phyloP scores from a whole-genome alignment of 2,329 filamentous ascomycete genomes.

The Fusarium fracticaudum region DNA sequence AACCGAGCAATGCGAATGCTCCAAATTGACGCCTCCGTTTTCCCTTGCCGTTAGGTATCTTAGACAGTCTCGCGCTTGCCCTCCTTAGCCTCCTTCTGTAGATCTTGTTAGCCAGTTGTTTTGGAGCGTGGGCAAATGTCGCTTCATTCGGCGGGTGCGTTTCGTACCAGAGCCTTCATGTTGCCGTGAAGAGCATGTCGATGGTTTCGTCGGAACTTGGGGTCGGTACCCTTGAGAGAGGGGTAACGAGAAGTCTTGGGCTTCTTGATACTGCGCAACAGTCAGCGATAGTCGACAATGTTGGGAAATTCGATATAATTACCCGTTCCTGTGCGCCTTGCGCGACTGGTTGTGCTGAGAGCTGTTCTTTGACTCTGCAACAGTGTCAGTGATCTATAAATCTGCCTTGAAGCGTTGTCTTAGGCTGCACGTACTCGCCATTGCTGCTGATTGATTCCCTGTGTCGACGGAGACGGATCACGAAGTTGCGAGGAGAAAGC shows the following conservation, averaged over 20 bases:
- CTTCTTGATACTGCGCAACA: constrained; percentile 92
- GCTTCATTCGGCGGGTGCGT: constrained; percentile 6
- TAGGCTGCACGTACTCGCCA: constrained; percentile 51
- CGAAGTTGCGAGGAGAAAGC: constrained; percentile 41
- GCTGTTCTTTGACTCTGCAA: constrained; percentile 98
- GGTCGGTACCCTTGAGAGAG: constrained; percentile 97
- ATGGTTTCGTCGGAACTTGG: constrained; percentile 99
- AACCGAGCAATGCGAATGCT: constrained; percentile 35
- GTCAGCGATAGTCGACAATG: constrained; percentile 28
- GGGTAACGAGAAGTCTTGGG: constrained; percentile 99
- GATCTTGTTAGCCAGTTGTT: constrained; percentile 45
- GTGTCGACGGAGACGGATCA: constrained; percentile 42
- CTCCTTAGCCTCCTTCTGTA: constrained; percentile 96
- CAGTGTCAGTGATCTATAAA: constrained; percentile 30
- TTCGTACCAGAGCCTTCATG: constrained; percentile 91
- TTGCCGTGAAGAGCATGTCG: constrained; percentile 99
- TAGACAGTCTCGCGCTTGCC: constrained; percentile 91
- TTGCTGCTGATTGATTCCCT: constrained; percentile 49
- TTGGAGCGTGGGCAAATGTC: background rate
- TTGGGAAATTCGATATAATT: constrained; percentile 53
- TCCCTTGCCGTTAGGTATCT: constrained; percentile 41
- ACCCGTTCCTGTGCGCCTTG: constrained; percentile 99
- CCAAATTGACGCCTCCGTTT: constrained; percentile 37
- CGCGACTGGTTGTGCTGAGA: constrained; percentile 98
- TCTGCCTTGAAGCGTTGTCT: background rate